Conservation (phyloP, 2,329 filamentous ascomycete genomes). For the Hypoxylon sp. region DNA sequence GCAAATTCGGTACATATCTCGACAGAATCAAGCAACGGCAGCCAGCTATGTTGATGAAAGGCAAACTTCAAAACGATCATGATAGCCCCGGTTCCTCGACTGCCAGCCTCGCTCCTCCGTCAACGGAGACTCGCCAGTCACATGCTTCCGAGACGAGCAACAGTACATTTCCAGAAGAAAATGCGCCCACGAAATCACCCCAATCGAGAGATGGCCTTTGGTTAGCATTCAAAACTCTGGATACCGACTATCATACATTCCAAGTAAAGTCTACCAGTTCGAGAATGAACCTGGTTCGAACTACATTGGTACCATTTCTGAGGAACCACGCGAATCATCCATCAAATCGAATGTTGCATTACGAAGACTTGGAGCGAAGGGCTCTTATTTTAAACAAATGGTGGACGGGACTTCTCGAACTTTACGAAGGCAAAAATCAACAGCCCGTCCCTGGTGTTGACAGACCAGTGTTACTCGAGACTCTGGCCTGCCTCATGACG, state of each 20-base stretch:
- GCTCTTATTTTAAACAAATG: slow-evolving; percentile 86
- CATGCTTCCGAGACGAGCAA: slow-evolving; percentile 51
- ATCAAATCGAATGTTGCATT: slow-evolving; percentile 72
- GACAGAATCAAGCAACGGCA: slow-evolving; percentile 64
- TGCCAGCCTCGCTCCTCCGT: slow-evolving; percentile 59
- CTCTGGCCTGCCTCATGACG: slow-evolving; percentile 84
- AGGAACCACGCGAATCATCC: slow-evolving; percentile 74
- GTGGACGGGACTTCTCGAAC: slow-evolving; percentile 86
- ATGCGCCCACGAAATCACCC: slow-evolving; percentile 27
- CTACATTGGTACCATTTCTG: slow-evolving; percentile 80
- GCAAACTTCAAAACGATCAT: slow-evolving; percentile 45
- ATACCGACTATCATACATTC: slow-evolving; percentile 67
- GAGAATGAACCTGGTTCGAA: slow-evolving; percentile 80
- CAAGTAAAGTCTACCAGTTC: slow-evolving; percentile 77
- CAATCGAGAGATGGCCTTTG: slow-evolving; percentile 64
- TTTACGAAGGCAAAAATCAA: slow-evolving; percentile 73
- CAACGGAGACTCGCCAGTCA: slow-evolving; percentile 51
- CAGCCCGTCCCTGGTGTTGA: slow-evolving; percentile 88
- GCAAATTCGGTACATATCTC: slow-evolving; percentile 57
- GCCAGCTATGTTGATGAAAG: slow-evolving; percentile 57
- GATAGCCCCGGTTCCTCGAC: slow-evolving; percentile 62
- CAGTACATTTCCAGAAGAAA: slow-evolving; percentile 50
- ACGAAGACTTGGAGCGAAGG: slow-evolving; percentile 85
- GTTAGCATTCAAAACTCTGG: slow-evolving; percentile 66
- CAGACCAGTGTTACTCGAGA: slow-evolving; percentile 82